Base-by-base conservation (phyloP, 208 protist species). In the Acanthamoeba lenticulata region DNA sequence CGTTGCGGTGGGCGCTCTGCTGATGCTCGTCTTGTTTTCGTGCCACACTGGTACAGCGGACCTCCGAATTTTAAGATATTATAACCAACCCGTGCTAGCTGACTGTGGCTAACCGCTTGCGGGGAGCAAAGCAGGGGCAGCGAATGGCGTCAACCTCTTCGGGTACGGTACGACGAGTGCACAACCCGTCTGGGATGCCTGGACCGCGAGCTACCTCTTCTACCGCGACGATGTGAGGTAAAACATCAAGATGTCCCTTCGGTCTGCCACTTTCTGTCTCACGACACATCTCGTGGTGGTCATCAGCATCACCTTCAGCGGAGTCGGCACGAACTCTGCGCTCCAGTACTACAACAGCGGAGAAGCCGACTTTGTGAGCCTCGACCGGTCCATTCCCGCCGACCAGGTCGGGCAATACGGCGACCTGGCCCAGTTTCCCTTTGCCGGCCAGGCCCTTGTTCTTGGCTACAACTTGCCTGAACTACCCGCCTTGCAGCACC, bases 351-450 rank as follows among this genome's bases (percentile, higher is more conserved):
- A 24, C 62, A 72, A 24, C n/a, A n/a, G n/a, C n/a, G n/a, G n/a
- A n/a, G n/a, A n/a, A n/a, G n/a, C n/a, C n/a, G 74, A 85, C 40
- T 85, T 85, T 49, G 52, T 85, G 17, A 85, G 74, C 44, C 36
- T 85, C 40, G 74, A 85, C 29, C 36, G 74, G 24, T 34, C 74
- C 74, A 85, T 85, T 19, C 74, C 74, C 3, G n/a, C 74, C 6
- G 44, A n/a, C 24, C 74, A 85, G 24, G 74, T 15, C 7, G 74
- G 40, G 1, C 24, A 21, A 1, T 85, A 85, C 24, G 74, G 74
- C n/a, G 74, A 85, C 29, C 42, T 85, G 0, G 74, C 74, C 42
- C 77, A 86, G 77, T 86, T 86, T 32, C 77, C 77, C 17, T 44
- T 86, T 27, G 77, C 57, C 17, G 77, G 77, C 29, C 77, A 86